Conservation (phyloP, 345 rosid genomes). For the Barbarea vulgaris region DNA sequence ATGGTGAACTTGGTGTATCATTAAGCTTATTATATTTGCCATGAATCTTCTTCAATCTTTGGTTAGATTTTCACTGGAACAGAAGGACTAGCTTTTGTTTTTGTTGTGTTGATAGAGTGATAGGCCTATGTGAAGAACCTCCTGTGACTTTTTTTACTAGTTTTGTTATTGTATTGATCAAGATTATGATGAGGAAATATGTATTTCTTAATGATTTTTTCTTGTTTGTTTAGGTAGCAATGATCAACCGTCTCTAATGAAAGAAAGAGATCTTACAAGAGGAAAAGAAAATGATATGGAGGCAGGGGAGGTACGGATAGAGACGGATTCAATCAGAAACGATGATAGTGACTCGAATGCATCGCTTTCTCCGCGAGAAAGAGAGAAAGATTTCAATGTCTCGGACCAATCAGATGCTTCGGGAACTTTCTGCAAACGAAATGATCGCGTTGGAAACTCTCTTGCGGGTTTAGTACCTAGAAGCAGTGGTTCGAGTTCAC, state of each 20-base stretch:
- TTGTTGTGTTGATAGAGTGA: not conserved
- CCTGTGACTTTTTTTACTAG: not conserved
- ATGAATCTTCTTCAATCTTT: not conserved
- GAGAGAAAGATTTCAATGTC: constrained; percentile 27
- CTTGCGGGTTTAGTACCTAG: constrained; percentile 48
- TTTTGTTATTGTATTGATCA: not conserved
- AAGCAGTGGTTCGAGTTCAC: constrained; percentile 46
- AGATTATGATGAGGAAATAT: not conserved
- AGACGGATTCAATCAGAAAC: constrained; percentile 44
- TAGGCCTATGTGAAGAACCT: not conserved
- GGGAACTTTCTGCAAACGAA: constrained; percentile 34
- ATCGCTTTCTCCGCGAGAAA: constrained; percentile 44
- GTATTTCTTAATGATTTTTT: constrained; percentile 1
- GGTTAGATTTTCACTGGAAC: not conserved
- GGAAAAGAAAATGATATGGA: constrained; percentile 30
- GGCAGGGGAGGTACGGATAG: constrained; percentile 42
- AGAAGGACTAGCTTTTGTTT: not conserved
- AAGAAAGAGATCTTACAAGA: constrained; percentile 22
- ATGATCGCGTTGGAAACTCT: constrained; percentile 34
- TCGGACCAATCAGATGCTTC: constrained; percentile 28
- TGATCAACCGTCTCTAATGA: constrained; percentile 31
- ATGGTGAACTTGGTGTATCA: not conserved
- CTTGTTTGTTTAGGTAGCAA: constrained; percentile 49
- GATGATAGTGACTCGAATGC: constrained; percentile 38
- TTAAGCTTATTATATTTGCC: not conserved